Evolutionary conservation across 2,329 filamentous ascomycete genomes (phyloP).

Genomic region (Aureobasidium subglaciale): DNA sequence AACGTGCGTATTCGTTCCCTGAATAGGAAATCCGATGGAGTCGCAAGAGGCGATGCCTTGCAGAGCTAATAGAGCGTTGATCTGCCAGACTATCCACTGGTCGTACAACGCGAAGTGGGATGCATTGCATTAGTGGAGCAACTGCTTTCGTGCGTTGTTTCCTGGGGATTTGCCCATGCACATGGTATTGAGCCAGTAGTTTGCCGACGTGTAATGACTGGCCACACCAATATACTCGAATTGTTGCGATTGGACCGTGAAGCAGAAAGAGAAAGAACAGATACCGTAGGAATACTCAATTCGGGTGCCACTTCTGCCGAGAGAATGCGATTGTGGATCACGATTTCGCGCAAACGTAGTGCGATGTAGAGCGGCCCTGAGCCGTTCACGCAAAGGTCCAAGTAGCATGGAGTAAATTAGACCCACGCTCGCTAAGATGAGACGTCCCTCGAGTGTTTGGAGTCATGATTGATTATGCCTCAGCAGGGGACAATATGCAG

Average conservation of each 20-base stretch:
- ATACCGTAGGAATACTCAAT: neutral
- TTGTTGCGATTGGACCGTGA: neutral
- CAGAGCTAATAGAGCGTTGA: constrained; percentile 7
- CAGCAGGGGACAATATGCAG: no score
- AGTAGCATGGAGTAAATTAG: neutral
- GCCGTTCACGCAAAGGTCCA: neutral
- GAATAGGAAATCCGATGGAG: constrained; percentile 3
- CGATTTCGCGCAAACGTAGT: neutral
- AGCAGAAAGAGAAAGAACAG: neutral
- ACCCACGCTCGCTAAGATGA: neutral
- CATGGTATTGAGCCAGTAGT: neutral
- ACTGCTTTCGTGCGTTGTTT: constrained; percentile 1
- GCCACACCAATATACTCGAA: neutral
- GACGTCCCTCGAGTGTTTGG: no score
- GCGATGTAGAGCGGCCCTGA: neutral
- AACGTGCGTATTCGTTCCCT: neutral
- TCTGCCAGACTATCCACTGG: constrained; percentile 1
- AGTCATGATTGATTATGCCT: no score
- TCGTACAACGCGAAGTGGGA: constrained; percentile 12
- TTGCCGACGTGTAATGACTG: neutral
- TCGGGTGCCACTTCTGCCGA: neutral
- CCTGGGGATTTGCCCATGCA: constrained; percentile 4
- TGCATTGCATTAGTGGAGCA: constrained; percentile 10
- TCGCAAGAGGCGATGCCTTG: neutral
- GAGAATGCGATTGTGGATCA: neutral